Conservation (phyloP, 2,329 filamentous ascomycete genomes). For the Talaromyces sp. region DNA sequence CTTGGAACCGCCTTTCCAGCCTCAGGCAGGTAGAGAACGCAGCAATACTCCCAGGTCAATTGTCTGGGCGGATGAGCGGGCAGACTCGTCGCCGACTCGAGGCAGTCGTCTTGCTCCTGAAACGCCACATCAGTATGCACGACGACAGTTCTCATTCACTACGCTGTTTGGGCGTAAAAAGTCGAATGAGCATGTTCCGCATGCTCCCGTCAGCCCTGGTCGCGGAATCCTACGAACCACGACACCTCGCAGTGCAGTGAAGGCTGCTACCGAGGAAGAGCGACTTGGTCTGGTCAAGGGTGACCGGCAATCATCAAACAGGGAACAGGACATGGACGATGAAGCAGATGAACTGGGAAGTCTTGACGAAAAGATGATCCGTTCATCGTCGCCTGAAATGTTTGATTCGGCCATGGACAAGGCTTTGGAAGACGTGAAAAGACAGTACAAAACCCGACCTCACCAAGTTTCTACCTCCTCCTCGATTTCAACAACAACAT, state of each 20-base stretch:
- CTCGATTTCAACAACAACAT: slow-evolving; percentile 20
- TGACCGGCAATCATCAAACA: slow-evolving; percentile 45
- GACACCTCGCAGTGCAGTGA: slow-evolving; percentile 32
- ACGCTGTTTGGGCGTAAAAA: slow-evolving; percentile 65
- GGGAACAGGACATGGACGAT: slow-evolving; percentile 7
- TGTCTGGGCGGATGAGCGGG: slow-evolving; percentile 33
- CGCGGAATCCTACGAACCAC: slow-evolving; percentile 43
- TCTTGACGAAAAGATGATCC: slow-evolving; percentile 28
- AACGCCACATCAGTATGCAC: slow-evolving; percentile 51
- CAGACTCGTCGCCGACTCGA: slow-evolving; percentile 21
- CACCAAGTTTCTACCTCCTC: slow-evolving; percentile 23
- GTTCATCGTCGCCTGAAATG: slow-evolving; percentile 22
- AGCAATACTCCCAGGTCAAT: slow-evolving; percentile 41
- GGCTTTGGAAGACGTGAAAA: slow-evolving; percentile 21
- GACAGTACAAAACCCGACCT: slow-evolving; percentile 21
- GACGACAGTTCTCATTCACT: slow-evolving; percentile 87
- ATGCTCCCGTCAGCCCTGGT: slow-evolving; percentile 27
- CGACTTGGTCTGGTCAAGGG: slow-evolving; percentile 76
- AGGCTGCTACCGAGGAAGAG: slow-evolving; percentile 74
- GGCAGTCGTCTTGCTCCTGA: slow-evolving; percentile 25
- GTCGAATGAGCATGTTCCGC: slow-evolving; percentile 24
- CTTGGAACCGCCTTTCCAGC: slow-evolving; percentile 26
- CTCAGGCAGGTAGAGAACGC: slow-evolving; percentile 22
- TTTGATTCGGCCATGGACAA: slow-evolving; percentile 22
- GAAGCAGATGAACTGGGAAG: slow-evolving; percentile 24